A percentile compares a stretch with the other conserved stretches of the same genome.
Evolutionary conservation across 2,329 filamentous ascomycete genomes (phyloP).

Genomic region (Clarireedia hainanense): DNA sequence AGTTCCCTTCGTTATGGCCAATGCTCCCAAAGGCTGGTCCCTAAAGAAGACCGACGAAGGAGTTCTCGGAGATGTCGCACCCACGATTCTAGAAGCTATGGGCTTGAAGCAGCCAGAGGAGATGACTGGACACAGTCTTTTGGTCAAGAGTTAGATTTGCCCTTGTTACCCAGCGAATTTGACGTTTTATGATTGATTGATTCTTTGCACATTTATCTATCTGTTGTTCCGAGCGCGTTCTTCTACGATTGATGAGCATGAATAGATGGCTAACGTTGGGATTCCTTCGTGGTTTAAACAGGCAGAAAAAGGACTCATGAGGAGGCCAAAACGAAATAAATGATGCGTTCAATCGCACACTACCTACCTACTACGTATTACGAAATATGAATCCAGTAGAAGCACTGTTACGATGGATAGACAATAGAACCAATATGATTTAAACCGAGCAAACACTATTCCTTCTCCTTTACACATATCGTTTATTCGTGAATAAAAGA

Average conservation of each 20-base stretch:
- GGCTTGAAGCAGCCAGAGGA: constrained; percentile 82
- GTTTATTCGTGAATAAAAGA: too few relatives aligned
- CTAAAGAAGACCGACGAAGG: constrained; percentile 62
- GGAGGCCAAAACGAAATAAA: constrained; percentile 12
- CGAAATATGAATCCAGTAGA: neutral
- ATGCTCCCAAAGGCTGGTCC: constrained; percentile 82
- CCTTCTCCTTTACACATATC: too few relatives aligned
- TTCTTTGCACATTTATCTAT: neutral
- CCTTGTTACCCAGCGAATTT: constrained; percentile 4
- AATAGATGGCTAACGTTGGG: constrained; percentile 15
- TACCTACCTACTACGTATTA: neutral
- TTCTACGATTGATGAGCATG: neutral
- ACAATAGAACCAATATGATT: neutral
- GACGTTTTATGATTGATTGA: neutral
- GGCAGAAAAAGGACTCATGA: constrained; percentile 28
- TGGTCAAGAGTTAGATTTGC: constrained; percentile 55
- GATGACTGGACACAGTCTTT: constrained; percentile 81
- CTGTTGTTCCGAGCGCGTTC: neutral
- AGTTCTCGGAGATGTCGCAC: constrained; percentile 94
- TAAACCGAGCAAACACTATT: neutral
- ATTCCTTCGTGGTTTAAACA: constrained; percentile 10
- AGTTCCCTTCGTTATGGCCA: constrained; percentile 97
- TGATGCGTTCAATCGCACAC: neutral
- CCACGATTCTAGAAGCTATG: constrained; percentile 88
- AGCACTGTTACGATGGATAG: neutral